phyloP scores from a whole-genome alignment of 257 asterid species.

The Nicotiana noctiflora region DNA sequence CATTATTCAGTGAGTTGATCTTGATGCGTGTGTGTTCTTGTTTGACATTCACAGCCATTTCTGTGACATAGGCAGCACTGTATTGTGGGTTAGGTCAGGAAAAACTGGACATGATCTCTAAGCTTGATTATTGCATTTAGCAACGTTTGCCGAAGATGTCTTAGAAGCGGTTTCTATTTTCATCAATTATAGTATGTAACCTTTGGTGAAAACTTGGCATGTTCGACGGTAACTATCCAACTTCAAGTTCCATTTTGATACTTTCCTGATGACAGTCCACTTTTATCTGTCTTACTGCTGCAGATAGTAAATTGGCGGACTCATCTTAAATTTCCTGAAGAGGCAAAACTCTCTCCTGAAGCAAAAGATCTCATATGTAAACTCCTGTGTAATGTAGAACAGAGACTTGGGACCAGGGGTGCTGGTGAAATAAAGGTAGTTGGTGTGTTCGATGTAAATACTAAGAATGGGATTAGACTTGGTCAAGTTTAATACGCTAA shows the following conservation, averaged over 20 bases:
- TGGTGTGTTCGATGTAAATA: conserved; percentile 7
- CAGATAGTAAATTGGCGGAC: conserved; percentile 94
- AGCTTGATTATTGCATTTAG: neutral
- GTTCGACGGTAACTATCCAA: neutral
- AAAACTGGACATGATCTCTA: neutral
- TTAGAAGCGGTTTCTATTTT: neutral
- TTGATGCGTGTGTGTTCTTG: neutral
- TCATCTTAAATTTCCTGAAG: conserved; percentile 85
- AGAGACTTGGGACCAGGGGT: conserved; percentile 96
- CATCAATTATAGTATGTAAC: neutral
- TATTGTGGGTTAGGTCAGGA: neutral
- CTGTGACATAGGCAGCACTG: neutral
- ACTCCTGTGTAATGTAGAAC: conserved; percentile 88
- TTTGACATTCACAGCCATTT: neutral
- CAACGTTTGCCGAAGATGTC: neutral
- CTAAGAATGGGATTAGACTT: neutral
- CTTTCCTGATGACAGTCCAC: neutral
- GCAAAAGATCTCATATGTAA: conserved; percentile 89
- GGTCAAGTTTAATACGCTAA: conserved; percentile 7
- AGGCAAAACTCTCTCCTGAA: conserved; percentile 77
- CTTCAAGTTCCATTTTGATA: neutral
- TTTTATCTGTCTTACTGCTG: conserved; percentile 15
- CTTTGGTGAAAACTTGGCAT: neutral
- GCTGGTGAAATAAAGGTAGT: conserved; percentile 81
- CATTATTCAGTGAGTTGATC: neutral